These are phyloP conservation scores for Ulvella scutata DNA, from an alignment of 139 green algal genomes.

Conservation along the genomic window DNA sequence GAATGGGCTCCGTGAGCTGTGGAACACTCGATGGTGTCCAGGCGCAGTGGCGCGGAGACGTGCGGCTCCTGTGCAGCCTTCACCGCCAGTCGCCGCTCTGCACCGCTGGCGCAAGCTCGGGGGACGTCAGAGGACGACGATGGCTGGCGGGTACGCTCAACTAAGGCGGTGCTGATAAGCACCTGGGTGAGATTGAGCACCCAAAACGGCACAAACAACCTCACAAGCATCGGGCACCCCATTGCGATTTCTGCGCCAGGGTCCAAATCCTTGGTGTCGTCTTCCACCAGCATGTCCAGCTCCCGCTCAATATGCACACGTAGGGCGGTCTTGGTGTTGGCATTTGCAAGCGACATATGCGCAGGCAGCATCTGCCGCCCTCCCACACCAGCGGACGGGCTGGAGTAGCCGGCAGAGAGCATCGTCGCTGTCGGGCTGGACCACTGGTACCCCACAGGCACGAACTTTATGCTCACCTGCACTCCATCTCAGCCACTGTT, in stretches of 20 bases:
- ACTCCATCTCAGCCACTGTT: neutral
- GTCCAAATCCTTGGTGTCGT: neutral
- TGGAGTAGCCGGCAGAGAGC: neutral
- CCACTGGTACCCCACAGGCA: neutral
- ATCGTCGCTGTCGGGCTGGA: neutral
- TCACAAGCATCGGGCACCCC: neutral
- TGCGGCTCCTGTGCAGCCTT: neutral
- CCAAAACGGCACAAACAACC: neutral
- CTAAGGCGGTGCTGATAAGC: neutral
- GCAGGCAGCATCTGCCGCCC: neutral
- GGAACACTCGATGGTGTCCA: neutral
- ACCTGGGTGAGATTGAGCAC: neutral
- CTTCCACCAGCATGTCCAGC: neutral
- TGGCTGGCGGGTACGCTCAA: neutral
- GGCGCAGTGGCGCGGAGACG: neutral
- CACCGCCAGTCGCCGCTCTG: neutral
- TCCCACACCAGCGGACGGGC: neutral
- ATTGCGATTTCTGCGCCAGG: neutral
- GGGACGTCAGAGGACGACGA: neutral
- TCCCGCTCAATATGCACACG: neutral
- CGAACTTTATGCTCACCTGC: neutral
- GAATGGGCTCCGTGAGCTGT: neutral
- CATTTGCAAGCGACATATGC: neutral
- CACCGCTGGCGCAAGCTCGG: neutral
- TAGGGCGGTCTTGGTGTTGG: neutral